Base-by-base conservation (phyloP, 495 filamentous ascomycete genomes). In the Tuber borchii region DNA sequence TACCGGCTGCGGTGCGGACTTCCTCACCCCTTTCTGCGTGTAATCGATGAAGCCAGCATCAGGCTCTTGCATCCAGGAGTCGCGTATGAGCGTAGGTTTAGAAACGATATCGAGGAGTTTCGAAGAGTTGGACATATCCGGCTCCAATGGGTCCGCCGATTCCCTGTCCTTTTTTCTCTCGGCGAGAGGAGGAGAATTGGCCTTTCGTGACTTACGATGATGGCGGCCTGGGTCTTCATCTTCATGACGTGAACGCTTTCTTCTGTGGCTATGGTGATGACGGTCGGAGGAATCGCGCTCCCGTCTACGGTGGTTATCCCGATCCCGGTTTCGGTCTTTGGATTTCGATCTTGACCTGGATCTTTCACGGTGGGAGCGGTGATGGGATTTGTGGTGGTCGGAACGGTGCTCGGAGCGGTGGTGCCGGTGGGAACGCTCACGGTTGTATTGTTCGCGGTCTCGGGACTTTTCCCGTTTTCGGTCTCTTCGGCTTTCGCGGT, bases 21-120 rank as follows among this genome's bases (percentile, higher is more conserved):
- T 88, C 74, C 88, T 88, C 3, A 85, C 84, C 8, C 87, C 89
- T 75, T 90, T 89, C 70, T 95, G 91, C 45, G 92, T 90, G 82
- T 95, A 97, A 78, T 97, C 93, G 73, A 97, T 87, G 71, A 94
- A 93, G 26, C 94, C 83, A 0, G 89, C 89, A 9, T 91, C 91
- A 0, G 95, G 94, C 3, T 90, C 90, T 78, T 94, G 89, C 96
- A 99, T 99, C 95, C 95, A 99, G 7, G 91, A 88, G 84, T 97
- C 96, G 74, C 95, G 87, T 78, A 89, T 86, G 34, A 89, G 48
- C 45, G 75, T 34, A 46, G 85, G 44, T 80, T 79, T 8, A 84
- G 76, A 0, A 83, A 81, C 45, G 70, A 72, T 34, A 80, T 70
- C 44, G 51, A 74, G 44, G 72, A 44, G 61, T 69, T 72, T 31